Evolutionary conservation across 1,284 basidiomycete species (phyloP), one percentile per base, ranked within the genome.

Genomic region (Sporisorium scitamineum): DNA sequence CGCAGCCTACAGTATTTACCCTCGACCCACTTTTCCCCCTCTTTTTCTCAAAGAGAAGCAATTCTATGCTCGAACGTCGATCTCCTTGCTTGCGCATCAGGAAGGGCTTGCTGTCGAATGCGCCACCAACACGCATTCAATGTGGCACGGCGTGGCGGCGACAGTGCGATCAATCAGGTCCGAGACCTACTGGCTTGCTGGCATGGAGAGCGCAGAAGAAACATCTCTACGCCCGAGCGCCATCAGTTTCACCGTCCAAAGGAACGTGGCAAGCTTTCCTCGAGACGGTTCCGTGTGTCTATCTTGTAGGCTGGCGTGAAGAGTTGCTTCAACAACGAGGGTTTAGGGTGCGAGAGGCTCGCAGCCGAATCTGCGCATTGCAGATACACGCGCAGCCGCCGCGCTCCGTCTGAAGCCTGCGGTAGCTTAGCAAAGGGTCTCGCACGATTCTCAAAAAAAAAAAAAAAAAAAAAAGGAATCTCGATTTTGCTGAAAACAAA

Each of bases 121-220:
- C 7, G 34, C 34, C 37, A 39, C 37, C 18, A 16, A 5, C 37
- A 5, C 37, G 18, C 16, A 5, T 7, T 7, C 3, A 13, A 8
- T 24, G 44, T 26, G 18, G 24, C 57, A 9, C 3, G 13, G 34
- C 8, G 37, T 4, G 37, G 37, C 37, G 37, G 16, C 18, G 37
- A 39, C 16, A 39, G 16, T 39, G 37, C 37, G 24, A n/a, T 32
- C 41, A 58, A 27, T 68, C 64, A 66, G 64, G 57, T 66, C 64
- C 64, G 64, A 66, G 64, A 66, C 64, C 41, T 8, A 9, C 50
- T 50, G 27, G 55, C 55, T 57, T 57, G 54, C 42, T 55, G 41
- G 54, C 54, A n/a, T 39, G 37, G 16, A 39, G n/a, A 18, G 32
- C 4, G 10, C 29, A 44, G 3, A 16, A n/a, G n/a, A 42, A 42